These are phyloP conservation scores for Benincasa hispida DNA, from an alignment of 306 rosid genomes.

Conservation along the genomic window DNA sequence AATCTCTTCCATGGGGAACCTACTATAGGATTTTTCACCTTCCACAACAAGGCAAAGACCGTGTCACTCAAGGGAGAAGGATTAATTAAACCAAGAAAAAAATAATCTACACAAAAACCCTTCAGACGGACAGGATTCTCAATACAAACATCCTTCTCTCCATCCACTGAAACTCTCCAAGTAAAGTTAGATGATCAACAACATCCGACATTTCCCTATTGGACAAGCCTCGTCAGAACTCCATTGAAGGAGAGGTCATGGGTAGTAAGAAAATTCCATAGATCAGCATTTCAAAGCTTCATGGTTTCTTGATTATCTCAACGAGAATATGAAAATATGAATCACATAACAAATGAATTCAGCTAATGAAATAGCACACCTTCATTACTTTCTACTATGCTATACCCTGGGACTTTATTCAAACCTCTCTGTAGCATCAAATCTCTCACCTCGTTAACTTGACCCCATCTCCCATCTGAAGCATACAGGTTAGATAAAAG, in stretches of 20 bases:
- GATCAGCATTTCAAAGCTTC: background rate
- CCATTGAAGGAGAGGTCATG: background rate
- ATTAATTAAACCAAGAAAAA: too few species aligned
- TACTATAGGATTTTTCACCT: too few species aligned
- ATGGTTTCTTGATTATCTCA: background rate
- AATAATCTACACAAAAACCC: too few species aligned
- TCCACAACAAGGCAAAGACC: too few species aligned
- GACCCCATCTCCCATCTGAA: slow-evolving; percentile 76
- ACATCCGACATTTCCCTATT: background rate
- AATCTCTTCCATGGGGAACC: too few species aligned
- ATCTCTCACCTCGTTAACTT: slow-evolving; percentile 57
- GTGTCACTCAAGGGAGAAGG: too few species aligned
- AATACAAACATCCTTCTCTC: too few species aligned
- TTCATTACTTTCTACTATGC: slow-evolving; percentile 31
- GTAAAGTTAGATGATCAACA: background rate
- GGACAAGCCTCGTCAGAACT: background rate
- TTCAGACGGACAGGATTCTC: too few species aligned
- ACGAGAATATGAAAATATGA: background rate
- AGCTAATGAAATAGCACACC: background rate
- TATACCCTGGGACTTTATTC: slow-evolving; percentile 48
- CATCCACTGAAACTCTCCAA: background rate
- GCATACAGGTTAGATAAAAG: slow-evolving; percentile 67
- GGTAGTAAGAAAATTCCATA: background rate
- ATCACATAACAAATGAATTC: background rate
- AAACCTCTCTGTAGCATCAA: slow-evolving; percentile 50